A percentile compares a stretch with the other conserved stretches of the same genome.
Conservation (phyloP, 805 yeast species). For the Millerago galiae region DNA sequence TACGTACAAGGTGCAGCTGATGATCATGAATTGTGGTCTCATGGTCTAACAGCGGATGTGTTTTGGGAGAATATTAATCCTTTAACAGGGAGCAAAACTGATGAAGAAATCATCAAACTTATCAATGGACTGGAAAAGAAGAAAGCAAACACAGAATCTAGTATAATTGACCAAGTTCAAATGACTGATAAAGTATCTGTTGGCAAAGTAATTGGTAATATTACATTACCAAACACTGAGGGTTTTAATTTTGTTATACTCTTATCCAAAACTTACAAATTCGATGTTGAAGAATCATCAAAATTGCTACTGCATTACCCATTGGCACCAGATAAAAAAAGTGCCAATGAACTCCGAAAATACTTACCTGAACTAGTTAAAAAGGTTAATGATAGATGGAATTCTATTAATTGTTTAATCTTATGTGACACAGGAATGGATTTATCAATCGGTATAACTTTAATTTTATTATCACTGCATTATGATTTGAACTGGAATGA, state of each 20-base stretch:
- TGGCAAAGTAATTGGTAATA: conserved; percentile 16
- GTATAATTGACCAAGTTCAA: conserved; percentile 8
- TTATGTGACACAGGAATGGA: conserved; percentile 64
- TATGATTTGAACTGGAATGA: conserved; percentile 38
- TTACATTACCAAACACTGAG: conserved; percentile 1
- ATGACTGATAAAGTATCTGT: conserved; percentile 17
- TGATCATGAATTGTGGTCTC: conserved; percentile 85
- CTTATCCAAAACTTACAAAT: conserved; percentile 6
- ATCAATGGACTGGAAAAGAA: conserved; percentile 7
- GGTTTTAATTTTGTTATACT: conserved; percentile 7
- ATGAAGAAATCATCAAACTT: conserved; percentile 22
- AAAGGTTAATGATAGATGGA: conserved; percentile 10
- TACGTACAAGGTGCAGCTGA: conserved; percentile 95
- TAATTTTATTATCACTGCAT: conserved; percentile 43
- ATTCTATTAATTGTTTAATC: conserved; percentile 26
- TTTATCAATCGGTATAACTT: conserved; percentile 52
- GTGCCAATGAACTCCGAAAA: conserved; percentile 54
- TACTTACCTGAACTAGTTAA: conserved; percentile 38
- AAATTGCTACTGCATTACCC: conserved; percentile 13
- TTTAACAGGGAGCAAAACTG: conserved; percentile 16
- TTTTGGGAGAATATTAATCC: conserved; percentile 41
- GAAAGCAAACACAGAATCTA: background rate
- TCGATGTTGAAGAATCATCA: background rate
- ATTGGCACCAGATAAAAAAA: conserved; percentile 47
- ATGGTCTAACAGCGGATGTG: conserved; percentile 42